Evolutionary conservation across 768 basidiomycete genomes (phyloP), one percentile per base, ranked within the genome.

Genomic region (Grammothele lineata): DNA sequence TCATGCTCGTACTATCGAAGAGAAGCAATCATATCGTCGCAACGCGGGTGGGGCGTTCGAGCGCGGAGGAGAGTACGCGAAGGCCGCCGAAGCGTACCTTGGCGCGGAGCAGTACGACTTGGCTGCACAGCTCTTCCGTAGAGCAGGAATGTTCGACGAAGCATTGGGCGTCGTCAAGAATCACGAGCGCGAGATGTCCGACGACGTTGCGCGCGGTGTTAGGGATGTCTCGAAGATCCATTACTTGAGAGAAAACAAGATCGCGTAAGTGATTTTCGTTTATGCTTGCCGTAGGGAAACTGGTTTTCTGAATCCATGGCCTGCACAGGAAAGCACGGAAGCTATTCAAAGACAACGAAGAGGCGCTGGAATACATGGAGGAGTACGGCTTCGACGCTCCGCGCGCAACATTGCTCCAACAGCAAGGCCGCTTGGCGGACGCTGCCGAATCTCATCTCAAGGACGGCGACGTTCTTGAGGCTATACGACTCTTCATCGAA

Each of bases 281-380:
- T 30, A 30, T 30, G 27, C 27, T 7, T 30, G 8, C 7, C 14
- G 8, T 30, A 7, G 27, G 27, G 8, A 7, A 7, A 30, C n/a
- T n/a, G n/a, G n/a, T n/a, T 7, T 10, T 40, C 5, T 41, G 36
- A 45, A 14, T 30, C 27, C 19, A 30, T 11, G n/a, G 8, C 32
- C 26, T 3, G 3, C 5, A 3, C 53, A 85, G 85, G 18, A 65
- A 75, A 59, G 72, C 72, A 19, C 44, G 64, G 45, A 51, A 61
- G 6, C 58, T 86, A 19, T 30, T 30, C 27, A 14, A 30, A 14
- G 14, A 7, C 7, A 14, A 30, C 27, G 27, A 30, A 30, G 76
- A 81, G 23, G 69, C 69, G 21, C 53, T 81, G 18, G 71, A 74
- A 33, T 86, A 78, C 48, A 65, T 80, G 8, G 73, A 81, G 41